Evolutionary conservation across 441 rosid species (phyloP), one percentile per base, ranked within the genome.

Genomic region (Pelargonium citronellum): DNA sequence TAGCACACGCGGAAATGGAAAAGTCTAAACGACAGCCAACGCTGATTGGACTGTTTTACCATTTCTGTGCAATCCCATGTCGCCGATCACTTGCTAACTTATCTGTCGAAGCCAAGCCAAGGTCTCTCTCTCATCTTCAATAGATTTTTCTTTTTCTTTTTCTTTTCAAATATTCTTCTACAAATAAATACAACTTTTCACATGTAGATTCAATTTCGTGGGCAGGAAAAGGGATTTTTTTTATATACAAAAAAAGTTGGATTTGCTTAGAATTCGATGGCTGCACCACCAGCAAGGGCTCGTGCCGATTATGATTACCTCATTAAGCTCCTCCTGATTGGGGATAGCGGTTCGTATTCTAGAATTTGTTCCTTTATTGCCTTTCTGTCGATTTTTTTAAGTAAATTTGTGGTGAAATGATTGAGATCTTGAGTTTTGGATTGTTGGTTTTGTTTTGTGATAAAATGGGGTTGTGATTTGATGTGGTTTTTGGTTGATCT

Each of bases 231-330:
- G 10, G 61, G 13, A 10, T 2, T 1, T 16, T 16, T 16, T 53
- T n/a, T 16, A 15, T 17, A 15, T 3, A 17, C 4, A n/a, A 19
- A 15, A 17, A 3, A 55, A 55, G 19, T 55, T 55, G 61, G 68
- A 47, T 16, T 39, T 62, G 63, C 9, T 46, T 64, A 67, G 78
- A 66, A 68, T 75, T 30, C 70, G 24, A 83, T 83, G 86, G 86
- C 84, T 66, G 86, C 84, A 67, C 82, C 85, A 67, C 85, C 83
- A 41, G 81, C 71, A 19, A 81, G 87, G 66, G 85, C 87, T 67
- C 80, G 87, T 15, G 85, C 87, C 58, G 87, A 84, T 74, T 81
- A 84, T 37, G 87, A 84, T 78, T 84, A 76, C 74, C 87, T 84
- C 65, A 84, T 84, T 46, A 84, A 81, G 81, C 87, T 84, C 70